Percentiles rank a stretch among this genome's conserved stretches.
Evolutionary conservation across 176 grass and related monocot genomes (phyloP).

Genomic region (Saccharum officinarum): DNA sequence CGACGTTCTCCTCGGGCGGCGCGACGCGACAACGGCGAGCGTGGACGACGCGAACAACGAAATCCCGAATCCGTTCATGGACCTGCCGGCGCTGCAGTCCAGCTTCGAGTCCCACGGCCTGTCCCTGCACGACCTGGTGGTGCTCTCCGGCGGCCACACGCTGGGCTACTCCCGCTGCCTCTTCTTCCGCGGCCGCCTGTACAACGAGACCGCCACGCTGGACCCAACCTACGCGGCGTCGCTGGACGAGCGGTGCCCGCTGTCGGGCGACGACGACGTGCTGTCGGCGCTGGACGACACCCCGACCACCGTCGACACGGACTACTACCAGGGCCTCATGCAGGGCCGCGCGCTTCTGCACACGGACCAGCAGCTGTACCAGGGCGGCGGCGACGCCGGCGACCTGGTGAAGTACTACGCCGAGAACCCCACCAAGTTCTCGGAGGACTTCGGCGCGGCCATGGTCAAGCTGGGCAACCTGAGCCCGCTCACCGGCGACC

Average conservation of each 20-base stretch:
- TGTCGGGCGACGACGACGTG: slow-evolving; percentile 51
- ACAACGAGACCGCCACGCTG: slow-evolving; percentile 62
- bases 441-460: slow-evolving; percentile 52
- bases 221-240: slow-evolving; percentile 51
- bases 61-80: slow-evolving; percentile 62
- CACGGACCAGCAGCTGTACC: slow-evolving; percentile 72
- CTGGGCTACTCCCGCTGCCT: slow-evolving; percentile 69
- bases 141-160: slow-evolving; percentile 76
- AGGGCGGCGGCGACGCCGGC: slow-evolving; percentile 45
- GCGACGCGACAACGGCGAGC: slow-evolving; percentile 70
- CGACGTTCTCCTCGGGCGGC: slow-evolving; percentile 61
- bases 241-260: slow-evolving; percentile 55
- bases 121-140: slow-evolving; percentile 66
- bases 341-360: slow-evolving; percentile 61
- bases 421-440: slow-evolving; percentile 49
- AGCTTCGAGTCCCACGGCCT: slow-evolving; percentile 68
- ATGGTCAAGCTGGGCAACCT: slow-evolving; percentile 69
- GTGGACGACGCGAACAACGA: slow-evolving; percentile 40
- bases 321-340: slow-evolving; percentile 67
- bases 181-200: slow-evolving; percentile 63
- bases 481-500: slow-evolving; percentile 51
- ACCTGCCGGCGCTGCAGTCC: slow-evolving; percentile 44
- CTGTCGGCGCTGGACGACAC: slow-evolving; percentile 63
- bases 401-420: slow-evolving; percentile 54
- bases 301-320: slow-evolving; percentile 52